Evolutionary conservation across 2,329 filamentous ascomycete species (phyloP), one percentile per base, ranked within the genome.

Genomic region (Raffaelea albimanens): DNA sequence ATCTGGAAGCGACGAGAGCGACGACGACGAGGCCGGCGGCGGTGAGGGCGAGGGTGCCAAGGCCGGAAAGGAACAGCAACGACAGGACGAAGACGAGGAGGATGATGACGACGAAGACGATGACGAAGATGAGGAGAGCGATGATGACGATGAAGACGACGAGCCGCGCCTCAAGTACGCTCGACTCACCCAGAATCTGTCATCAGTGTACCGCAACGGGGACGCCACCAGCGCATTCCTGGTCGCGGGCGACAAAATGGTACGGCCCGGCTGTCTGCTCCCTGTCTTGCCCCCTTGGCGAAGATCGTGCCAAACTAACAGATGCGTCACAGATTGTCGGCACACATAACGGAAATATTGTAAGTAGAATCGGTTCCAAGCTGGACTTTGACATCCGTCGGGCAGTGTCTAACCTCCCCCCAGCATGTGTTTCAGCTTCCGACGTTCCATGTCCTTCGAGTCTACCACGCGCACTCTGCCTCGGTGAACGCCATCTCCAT

Each of bases 161-260:
- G 91, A 97, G 66, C 94, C 93, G 23, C 85, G 83, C 60, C 78
- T 98, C 58, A 98, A 98, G 67, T 96, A 96, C 63, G 85, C 84
- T 44, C 84, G 88, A 43, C 68, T 97, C 56, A 97, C 93, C 8
- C 83, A 82, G 51, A 83, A 84, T 58, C 69, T 98, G 52, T 80
- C 77, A 22, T 72, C 84, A 40, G 78, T 96, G 31, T 98, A 98
- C 68, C 83, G 89, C 50, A 95, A 95, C 68, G 90, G 88, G 57
- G 93, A 98, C 75, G 87, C 89, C 56, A 96, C 91, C 22, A 96
- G 90, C 65, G 73, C 87, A 9, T 95, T 95, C 62, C 69, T 94
- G 44, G 87, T 95, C 44, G 86, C 86, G 38, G 91, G 91, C 45
- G 91, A 98, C 71, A 97, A 97, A 71, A 95, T 97, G 91, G 87